Conservation (phyloP, 805 yeast genomes). For the Zygoascus tannicola region DNA sequence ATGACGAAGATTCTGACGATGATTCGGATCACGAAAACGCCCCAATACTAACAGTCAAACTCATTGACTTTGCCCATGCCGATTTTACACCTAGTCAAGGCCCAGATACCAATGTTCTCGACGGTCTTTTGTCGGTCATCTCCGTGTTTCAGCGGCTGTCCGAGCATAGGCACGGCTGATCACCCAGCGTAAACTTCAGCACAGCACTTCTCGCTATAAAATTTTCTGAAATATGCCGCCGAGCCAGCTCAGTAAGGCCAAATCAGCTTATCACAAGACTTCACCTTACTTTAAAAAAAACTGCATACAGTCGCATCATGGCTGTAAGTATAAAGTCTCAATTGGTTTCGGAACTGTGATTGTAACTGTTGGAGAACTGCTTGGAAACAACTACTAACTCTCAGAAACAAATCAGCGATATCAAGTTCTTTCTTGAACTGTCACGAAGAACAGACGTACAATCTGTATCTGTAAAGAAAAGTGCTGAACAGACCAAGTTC, state of each 20-base stretch:
- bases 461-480: constrained; percentile 89
- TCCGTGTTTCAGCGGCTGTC: constrained; percentile 8
- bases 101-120: constrained; percentile 59
- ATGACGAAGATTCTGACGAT: constrained; percentile 14
- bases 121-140: constrained; percentile 60
- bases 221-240: too few species aligned
- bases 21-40: constrained; percentile 18
- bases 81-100: constrained; percentile 51
- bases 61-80: constrained; percentile 92
- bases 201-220: too few species aligned
- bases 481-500: constrained; percentile 91
- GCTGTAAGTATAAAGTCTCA: background rate
- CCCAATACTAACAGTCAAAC: constrained; percentile 47
- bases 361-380: too few species aligned
- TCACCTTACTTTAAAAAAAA: too few species aligned
- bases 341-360: too few species aligned
- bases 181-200: background rate
- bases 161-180: background rate
- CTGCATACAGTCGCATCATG: background rate
- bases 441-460: constrained; percentile 78
- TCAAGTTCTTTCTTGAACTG: constrained; percentile 94
- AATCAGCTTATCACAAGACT: too few species aligned
- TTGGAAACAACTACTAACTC: background rate
- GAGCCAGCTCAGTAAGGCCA: too few species aligned
- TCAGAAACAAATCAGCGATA: constrained; percentile 78